Evolutionary conservation across 306 rosid species (phyloP), one percentile per base, ranked within the genome.

Genomic region (Sindora glabra): DNA sequence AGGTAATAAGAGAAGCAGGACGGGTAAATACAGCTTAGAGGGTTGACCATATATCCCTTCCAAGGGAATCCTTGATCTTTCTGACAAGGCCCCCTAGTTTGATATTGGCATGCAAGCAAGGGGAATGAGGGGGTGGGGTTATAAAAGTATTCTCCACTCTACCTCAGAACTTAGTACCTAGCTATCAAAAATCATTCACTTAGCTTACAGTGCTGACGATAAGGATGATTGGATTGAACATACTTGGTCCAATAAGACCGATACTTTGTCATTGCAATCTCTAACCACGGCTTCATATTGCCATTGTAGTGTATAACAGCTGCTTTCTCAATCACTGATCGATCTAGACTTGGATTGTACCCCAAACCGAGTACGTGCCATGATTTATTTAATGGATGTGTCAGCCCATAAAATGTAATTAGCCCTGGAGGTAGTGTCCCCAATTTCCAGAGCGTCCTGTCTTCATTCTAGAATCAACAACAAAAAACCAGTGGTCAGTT

Each of bases 311-410:
- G 99, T 47, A 94, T 62, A 21, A 94, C 96, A 23, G 99, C 95
- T 14, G 99, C 97, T 8, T 80, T 81, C 18, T 86, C 90, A 22
- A 94, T 76, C 39, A 76, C 74, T 4, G 71, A 37, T 44, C 78
- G 81, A 65, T 76, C 86, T 27, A 94, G 69, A 26, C 83, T 86
- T 38, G 99, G 97, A 74, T 85, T 89, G 80, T 94, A 94, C 29
- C 99, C 99, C 80, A 94, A 84, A 67, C 99, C 99, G 60, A 94
- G 99, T 19, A 94, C 95, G 63, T 94, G 97, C 99, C 99, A 94
- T 12, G 90, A 82, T 79, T 89, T 94, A 26, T 79, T 53, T 23
- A 94, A 80, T 0, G 99, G 88, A 67, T 86, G 82, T 13, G 90
- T 94, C 83, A 89, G 71, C 59, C 97, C 90, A 40, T 94, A 89